These are phyloP conservation scores for Strigomonas culicis DNA, from an alignment of 208 protist genomes.

Conservation along the genomic window DNA sequence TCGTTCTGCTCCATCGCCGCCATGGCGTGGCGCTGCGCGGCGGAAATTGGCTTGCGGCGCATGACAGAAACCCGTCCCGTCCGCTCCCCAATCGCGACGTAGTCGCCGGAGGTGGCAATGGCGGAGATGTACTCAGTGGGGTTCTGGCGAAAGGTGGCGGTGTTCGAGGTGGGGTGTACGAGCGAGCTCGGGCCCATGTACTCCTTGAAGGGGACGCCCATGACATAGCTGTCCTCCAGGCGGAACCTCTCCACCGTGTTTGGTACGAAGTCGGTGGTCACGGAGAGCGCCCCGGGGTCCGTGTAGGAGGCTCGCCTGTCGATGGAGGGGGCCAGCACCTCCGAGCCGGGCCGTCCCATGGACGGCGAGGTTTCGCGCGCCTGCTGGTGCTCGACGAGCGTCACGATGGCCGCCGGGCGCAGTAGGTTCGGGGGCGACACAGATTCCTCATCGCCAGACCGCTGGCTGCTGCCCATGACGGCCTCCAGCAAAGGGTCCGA, in stretches of 20 bases:
- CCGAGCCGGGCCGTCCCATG: slow-evolving; percentile 4
- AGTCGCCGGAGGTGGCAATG: slow-evolving; percentile 53
- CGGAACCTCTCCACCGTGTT: slow-evolving; percentile 20
- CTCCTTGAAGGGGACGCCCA: slow-evolving; percentile 27
- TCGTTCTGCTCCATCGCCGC: slow-evolving; percentile 17
- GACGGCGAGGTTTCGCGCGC: slow-evolving; percentile 30
- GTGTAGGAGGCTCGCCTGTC: not conserved
- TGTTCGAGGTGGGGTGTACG: slow-evolving; percentile 3
- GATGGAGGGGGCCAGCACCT: slow-evolving; percentile 1
- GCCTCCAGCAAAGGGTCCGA: slow-evolving; percentile 29
- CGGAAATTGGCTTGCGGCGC: slow-evolving; percentile 35
- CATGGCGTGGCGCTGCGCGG: slow-evolving; percentile 19
- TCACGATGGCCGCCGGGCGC: slow-evolving; percentile 32
- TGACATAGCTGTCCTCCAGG: slow-evolving; percentile 38
- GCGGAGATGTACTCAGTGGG: slow-evolving; percentile 62
- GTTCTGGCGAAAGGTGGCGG: slow-evolving; percentile 34
- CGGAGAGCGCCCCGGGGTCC: slow-evolving; percentile 11
- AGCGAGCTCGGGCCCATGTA: slow-evolving; percentile 24
- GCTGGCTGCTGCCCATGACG: slow-evolving; percentile 27
- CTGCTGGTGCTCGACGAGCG: slow-evolving; percentile 61
- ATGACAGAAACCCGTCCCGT: slow-evolving; percentile 71
- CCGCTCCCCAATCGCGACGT: slow-evolving; percentile 78
- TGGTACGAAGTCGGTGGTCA: not conserved
- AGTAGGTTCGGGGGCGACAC: slow-evolving; percentile 22
- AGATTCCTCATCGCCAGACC: slow-evolving; percentile 16